Conservation (phyloP, 768 basidiomycete species). For the Tulasnella sp. region DNA sequence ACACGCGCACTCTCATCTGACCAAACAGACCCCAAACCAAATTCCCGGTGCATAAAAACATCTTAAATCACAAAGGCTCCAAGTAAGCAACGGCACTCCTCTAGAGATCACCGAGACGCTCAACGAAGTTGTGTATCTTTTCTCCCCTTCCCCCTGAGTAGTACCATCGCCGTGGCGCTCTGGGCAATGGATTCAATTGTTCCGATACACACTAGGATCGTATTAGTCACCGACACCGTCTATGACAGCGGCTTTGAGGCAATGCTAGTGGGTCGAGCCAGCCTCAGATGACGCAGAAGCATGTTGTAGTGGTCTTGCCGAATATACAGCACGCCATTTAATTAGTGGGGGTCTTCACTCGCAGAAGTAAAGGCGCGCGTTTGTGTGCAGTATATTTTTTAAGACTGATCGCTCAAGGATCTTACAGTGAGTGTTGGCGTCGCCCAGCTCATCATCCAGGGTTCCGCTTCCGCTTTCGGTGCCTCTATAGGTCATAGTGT, state of each 20-base stretch:
- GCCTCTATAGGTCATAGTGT: too few relatives aligned
- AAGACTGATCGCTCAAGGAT: too few relatives aligned
- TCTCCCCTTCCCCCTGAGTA: neutral
- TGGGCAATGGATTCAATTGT: slow-evolving; percentile 51
- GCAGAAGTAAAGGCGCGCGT: too few relatives aligned
- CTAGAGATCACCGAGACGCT: slow-evolving; percentile 35
- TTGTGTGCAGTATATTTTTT: too few relatives aligned
- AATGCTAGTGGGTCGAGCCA: too few relatives aligned
- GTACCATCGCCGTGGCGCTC: slow-evolving; percentile 42
- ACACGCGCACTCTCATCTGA: neutral
- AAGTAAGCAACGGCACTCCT: slow-evolving; percentile 40
- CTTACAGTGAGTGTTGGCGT: too few relatives aligned
- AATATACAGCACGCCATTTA: too few relatives aligned
- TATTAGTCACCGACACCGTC: slow-evolving; percentile 44
- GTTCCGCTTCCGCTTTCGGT: too few relatives aligned
- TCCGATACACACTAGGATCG: slow-evolving; percentile 37
- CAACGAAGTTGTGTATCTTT: neutral
- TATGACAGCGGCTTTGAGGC: slow-evolving; percentile 65
- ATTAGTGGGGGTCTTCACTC: too few relatives aligned
- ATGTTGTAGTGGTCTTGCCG: too few relatives aligned
- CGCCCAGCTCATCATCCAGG: too few relatives aligned
- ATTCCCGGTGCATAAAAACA: slow-evolving; percentile 78
- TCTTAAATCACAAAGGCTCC: slow-evolving; percentile 56
- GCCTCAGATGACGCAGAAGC: too few relatives aligned
- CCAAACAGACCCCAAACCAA: slow-evolving; percentile 56